Conservation (phyloP, 2,329 filamentous ascomycete genomes). For the Fusarium floridanum region DNA sequence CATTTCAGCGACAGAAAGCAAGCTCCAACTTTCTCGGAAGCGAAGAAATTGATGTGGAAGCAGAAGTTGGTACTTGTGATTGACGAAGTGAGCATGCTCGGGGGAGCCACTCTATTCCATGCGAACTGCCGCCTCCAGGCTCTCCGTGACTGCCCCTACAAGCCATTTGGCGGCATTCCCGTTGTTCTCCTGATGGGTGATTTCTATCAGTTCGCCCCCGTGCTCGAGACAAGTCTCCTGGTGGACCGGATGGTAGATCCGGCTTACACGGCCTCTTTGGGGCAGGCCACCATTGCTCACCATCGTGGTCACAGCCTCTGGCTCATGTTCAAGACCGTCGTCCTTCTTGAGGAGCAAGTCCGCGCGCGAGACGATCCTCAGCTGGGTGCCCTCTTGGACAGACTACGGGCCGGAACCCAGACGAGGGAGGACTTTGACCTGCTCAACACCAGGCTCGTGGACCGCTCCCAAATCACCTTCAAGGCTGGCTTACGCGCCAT, state of each 20-base stretch:
- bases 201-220: slow-evolving; percentile 20
- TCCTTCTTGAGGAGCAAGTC: slow-evolving; percentile 24
- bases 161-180: slow-evolving; percentile 23
- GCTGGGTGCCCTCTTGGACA: slow-evolving; percentile 3
- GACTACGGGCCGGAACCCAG: background rate
- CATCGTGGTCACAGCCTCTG: slow-evolving; percentile 12
- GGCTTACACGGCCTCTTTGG: background rate
- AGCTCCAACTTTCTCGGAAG: slow-evolving; percentile 7
- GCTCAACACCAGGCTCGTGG: slow-evolving; percentile 13
- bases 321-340: slow-evolving; percentile 24
- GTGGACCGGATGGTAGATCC: slow-evolving; percentile 11
- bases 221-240: slow-evolving; percentile 20
- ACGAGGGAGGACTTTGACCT: slow-evolving; percentile 7
- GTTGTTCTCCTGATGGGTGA: slow-evolving; percentile 26
- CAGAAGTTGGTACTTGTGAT: slow-evolving; percentile 23
- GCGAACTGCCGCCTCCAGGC: slow-evolving; percentile 12
- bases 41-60: slow-evolving; percentile 22
- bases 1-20: background rate
- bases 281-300: slow-evolving; percentile 18
- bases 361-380: slow-evolving; percentile 16
- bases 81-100: slow-evolving; percentile 24
- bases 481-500: slow-evolving; percentile 25
- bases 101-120: slow-evolving; percentile 14
- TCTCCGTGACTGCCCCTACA: slow-evolving; percentile 12
- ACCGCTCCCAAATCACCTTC: slow-evolving; percentile 27